Conservation (phyloP, 1,139 yeast species). For the Yamadazyma atlantica region DNA sequence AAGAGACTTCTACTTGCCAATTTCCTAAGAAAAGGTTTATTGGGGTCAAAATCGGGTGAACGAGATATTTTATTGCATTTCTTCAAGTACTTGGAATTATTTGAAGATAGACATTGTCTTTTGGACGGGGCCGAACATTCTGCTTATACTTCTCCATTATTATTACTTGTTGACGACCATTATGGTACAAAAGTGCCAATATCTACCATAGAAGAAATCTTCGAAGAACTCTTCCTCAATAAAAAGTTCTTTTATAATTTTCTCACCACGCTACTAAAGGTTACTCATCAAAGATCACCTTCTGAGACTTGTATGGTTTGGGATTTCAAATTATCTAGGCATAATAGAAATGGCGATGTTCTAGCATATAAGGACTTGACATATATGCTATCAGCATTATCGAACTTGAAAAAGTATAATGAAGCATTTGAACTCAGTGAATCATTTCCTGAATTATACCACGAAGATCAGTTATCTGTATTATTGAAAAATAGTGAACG, state of each 20-base stretch:
- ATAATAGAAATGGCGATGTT: conserved; percentile 4
- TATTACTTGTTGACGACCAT: conserved; percentile 12
- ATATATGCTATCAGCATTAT: conserved; percentile 30
- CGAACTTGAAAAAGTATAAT: conserved; percentile 20
- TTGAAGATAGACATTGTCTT: conserved; percentile 23
- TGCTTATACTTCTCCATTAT: conserved; percentile 19
- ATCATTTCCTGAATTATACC: conserved; percentile 23
- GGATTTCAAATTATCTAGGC: conserved; percentile 22
- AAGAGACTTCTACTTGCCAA: conserved; percentile 22
- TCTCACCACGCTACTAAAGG: conserved; percentile 24
- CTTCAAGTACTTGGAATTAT: conserved; percentile 15
- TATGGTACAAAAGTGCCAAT: not conserved
- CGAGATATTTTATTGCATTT: conserved; percentile 16
- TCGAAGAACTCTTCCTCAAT: conserved; percentile 2
- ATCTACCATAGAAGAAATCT: conserved; percentile 3
- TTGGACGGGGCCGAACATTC: conserved; percentile 17
- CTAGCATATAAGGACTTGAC: conserved; percentile 27
- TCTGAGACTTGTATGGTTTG: conserved; percentile 22
- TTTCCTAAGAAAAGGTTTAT: conserved; percentile 21
- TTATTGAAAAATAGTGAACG: conserved; percentile 51
- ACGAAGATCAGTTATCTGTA: conserved; percentile 43
- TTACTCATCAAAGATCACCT: conserved; percentile 19
- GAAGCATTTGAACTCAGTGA: conserved; percentile 28
- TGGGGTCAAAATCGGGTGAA: conserved; percentile 4
- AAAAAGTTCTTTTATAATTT: conserved; percentile 17